phyloP scores from a whole-genome alignment of 2,329 filamentous ascomycete species.

The Fusarium heterosporum region DNA sequence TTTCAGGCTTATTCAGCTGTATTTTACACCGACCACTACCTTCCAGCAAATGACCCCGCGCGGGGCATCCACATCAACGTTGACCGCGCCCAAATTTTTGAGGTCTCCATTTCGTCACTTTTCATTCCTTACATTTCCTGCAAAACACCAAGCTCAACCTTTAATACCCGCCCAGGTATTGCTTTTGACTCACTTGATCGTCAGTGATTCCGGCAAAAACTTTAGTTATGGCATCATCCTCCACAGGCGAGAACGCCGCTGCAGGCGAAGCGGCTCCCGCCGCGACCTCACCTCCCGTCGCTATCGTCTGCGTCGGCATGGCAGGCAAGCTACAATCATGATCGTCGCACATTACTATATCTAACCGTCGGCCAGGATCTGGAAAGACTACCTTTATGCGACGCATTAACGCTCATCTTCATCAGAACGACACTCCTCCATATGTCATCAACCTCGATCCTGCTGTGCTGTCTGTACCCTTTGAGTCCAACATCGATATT shows the following conservation, averaged over 20 bases:
- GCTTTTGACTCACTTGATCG: neutral
- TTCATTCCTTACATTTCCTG: conserved; percentile 15
- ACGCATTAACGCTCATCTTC: conserved; percentile 92
- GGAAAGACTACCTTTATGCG: conserved; percentile 99
- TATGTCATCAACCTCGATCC: conserved; percentile 99
- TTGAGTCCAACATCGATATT: conserved; percentile 98
- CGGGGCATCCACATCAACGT: conserved; percentile 43
- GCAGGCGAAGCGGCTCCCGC: conserved; percentile 39
- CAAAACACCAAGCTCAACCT: conserved; percentile 1
- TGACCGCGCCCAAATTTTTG: conserved; percentile 42
- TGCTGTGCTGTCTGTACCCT: conserved; percentile 91
- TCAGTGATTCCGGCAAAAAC: neutral
- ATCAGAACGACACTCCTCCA: conserved; percentile 81
- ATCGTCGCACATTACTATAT: conserved; percentile 9
- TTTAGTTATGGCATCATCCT: conserved; percentile 51
- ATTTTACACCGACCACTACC: conserved; percentile 8
- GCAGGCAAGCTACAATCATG: conserved; percentile 69
- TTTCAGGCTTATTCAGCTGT: conserved; percentile 29
- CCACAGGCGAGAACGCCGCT: conserved; percentile 37
- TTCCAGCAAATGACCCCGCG: conserved; percentile 45
- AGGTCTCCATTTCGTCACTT: conserved; percentile 40
- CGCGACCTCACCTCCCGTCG: conserved; percentile 68
- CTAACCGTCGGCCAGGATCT: conserved; percentile 67
- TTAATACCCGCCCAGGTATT: neutral
- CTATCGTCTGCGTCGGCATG: conserved; percentile 97